Percentiles rank a stretch among this genome's conserved stretches.
phyloP scores from a whole-genome alignment of 2,329 filamentous ascomycete genomes.

The Aspergillus melleus region DNA sequence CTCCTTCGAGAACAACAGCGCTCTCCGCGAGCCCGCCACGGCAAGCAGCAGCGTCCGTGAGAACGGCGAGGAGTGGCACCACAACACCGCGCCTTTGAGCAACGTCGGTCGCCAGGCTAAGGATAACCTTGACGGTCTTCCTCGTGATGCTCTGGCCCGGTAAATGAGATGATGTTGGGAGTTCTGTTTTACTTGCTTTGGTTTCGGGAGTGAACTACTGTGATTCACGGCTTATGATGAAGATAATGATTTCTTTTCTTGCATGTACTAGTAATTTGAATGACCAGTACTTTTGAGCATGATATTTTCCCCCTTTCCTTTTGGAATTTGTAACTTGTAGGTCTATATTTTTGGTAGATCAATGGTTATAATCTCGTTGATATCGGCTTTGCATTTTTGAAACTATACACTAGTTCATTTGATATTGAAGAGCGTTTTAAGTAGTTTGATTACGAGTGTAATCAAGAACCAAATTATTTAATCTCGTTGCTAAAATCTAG shows the following conservation, averaged over 20 bases:
- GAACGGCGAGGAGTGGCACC: constrained; percentile 55
- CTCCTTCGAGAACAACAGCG: constrained; percentile 49
- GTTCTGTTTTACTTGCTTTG: neutral
- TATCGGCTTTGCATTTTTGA: no score
- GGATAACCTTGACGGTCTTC: constrained; percentile 57
- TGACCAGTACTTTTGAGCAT: neutral
- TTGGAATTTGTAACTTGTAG: no score
- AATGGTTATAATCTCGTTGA: no score
- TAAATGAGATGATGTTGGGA: constrained; percentile 30
- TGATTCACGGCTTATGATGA: neutral
- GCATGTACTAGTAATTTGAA: neutral
- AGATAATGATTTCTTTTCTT: neutral
- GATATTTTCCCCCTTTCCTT: no score
- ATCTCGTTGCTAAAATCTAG: no score
- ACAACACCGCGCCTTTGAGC: constrained; percentile 45
- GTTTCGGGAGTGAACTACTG: neutral
- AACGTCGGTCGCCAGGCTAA: constrained; percentile 62
- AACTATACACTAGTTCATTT: no score
- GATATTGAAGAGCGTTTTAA: no score
- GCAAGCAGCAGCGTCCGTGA: constrained; percentile 54
- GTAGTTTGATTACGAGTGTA: no score
- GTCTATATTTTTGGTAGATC: no score
- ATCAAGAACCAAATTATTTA: no score
- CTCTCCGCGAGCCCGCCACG: constrained; percentile 61
- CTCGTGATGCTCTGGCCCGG: constrained; percentile 60